phyloP scores from a whole-genome alignment of 1,284 basidiomycete genomes.

The Malassezia sympodialis region DNA sequence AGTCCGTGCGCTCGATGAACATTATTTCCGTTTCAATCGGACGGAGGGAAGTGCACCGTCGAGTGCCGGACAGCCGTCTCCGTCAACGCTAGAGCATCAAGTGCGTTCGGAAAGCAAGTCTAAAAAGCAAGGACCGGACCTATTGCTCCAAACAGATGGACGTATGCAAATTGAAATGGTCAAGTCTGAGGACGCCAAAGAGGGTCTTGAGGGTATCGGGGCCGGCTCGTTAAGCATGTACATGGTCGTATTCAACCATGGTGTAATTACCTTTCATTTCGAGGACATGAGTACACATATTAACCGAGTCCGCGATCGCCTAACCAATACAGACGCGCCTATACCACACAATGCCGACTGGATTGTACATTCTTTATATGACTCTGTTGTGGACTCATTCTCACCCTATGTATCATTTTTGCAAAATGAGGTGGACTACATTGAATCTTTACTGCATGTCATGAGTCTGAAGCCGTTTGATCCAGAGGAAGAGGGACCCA shows the following conservation, averaged over 20 bases:
- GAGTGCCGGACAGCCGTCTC: background rate
- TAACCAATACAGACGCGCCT: constrained; percentile 47
- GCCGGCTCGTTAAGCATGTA: constrained; percentile 78
- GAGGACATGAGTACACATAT: constrained; percentile 81
- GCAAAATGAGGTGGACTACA: constrained; percentile 67
- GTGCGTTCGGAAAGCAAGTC: background rate
- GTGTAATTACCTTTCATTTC: constrained; percentile 84
- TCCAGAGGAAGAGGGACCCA: background rate
- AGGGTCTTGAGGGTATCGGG: constrained; percentile 55
- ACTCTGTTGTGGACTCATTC: constrained; percentile 88
- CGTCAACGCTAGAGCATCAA: background rate
- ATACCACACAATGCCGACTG: constrained; percentile 54
- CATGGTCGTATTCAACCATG: constrained; percentile 77
- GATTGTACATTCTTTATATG: constrained; percentile 86
- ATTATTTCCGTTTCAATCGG: constrained; percentile 55
- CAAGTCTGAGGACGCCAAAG: constrained; percentile 52
- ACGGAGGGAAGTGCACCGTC: background rate
- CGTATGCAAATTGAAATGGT: constrained; percentile 52
- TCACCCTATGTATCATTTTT: constrained; percentile 76
- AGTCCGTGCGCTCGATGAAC: constrained; percentile 66
- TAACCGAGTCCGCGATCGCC: constrained; percentile 64
- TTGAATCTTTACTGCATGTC: constrained; percentile 60
- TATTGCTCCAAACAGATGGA: background rate
- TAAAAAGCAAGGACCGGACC: background rate
- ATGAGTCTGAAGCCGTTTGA: background rate